A percentile compares a stretch with the other conserved stretches of the same genome.
phyloP scores from a whole-genome alignment of 1,284 basidiomycete genomes.

The Lentinus polychrous region DNA sequence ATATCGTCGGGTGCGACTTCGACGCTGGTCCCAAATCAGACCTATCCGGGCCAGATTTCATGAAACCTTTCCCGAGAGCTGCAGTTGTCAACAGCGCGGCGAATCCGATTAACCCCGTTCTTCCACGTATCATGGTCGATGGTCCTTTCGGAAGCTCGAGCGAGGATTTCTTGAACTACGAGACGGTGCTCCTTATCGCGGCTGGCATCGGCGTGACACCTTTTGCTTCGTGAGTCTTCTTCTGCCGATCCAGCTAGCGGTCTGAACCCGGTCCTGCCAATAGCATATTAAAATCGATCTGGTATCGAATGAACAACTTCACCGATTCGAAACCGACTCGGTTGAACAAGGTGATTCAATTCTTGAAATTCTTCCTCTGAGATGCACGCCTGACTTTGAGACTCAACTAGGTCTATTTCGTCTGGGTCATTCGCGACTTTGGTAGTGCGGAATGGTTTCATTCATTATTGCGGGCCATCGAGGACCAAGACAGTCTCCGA shows the following conservation, averaged over 20 bases:
- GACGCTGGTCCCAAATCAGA: conserved; percentile 45
- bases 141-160: conserved; percentile 85
- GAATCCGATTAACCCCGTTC: conserved; percentile 58
- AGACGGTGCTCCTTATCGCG: conserved; percentile 79
- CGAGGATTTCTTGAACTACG: conserved; percentile 83
- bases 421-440: conserved; percentile 87
- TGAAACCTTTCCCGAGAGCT: conserved; percentile 24
- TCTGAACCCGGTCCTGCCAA: conserved; percentile 4
- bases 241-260: conserved; percentile 5
- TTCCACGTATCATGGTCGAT: conserved; percentile 87
- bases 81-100: conserved; percentile 60
- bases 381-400: not conserved
- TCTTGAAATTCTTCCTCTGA: not conserved
- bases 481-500: conserved; percentile 80
- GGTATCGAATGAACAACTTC: conserved; percentile 88
- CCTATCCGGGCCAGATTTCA: conserved; percentile 31
- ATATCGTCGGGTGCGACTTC: conserved; percentile 80
- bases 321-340: conserved; percentile 65
- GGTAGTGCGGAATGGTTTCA: conserved; percentile 89
- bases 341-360: conserved; percentile 48
- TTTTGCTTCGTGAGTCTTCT: conserved; percentile 69
- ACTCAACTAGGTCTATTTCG: conserved; percentile 61
- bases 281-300: conserved; percentile 84
- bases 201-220: conserved; percentile 92
- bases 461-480: conserved; percentile 82